Conservation (phyloP, 768 basidiomycete genomes). For the Artomyces pyxidatus region DNA sequence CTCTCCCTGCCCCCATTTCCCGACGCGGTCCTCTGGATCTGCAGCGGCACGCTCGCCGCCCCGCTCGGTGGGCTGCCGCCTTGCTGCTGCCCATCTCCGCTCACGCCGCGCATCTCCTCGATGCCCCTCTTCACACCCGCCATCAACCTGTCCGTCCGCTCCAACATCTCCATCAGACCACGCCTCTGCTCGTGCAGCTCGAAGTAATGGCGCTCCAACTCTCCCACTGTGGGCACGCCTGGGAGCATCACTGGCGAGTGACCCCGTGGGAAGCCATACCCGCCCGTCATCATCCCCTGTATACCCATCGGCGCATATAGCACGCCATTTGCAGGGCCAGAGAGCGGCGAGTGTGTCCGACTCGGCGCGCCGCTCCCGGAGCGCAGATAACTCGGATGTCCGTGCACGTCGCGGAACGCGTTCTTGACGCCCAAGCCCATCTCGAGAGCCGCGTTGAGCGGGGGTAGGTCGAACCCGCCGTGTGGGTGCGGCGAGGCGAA, state of each 20-base stretch:
- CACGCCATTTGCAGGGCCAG: slow-evolving; percentile 35
- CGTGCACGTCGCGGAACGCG: slow-evolving; percentile 7
- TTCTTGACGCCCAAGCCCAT: slow-evolving; percentile 19
- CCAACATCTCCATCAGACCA: slow-evolving; percentile 65
- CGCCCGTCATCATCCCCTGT: slow-evolving; percentile 4
- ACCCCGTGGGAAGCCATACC: slow-evolving; percentile 17
- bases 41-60: slow-evolving; percentile 19
- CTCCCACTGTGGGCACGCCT: slow-evolving; percentile 39
- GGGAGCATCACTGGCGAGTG: slow-evolving; percentile 43
- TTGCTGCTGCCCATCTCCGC: slow-evolving; percentile 11
- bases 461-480: slow-evolving; percentile 57
- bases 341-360: slow-evolving; percentile 62
- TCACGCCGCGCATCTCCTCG: slow-evolving; percentile 56
- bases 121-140: slow-evolving; percentile 62
- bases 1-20: slow-evolving; percentile 20
- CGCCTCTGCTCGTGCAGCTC: slow-evolving; percentile 56
- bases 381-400: slow-evolving; percentile 49
- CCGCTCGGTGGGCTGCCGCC: slow-evolving; percentile 4
- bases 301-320: slow-evolving; percentile 29
- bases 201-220: slow-evolving; percentile 66
- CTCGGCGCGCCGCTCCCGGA: slow-evolving; percentile 57
- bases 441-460: slow-evolving; percentile 31
- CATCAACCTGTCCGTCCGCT: slow-evolving; percentile 69
- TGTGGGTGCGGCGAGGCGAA: slow-evolving; percentile 19
- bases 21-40: slow-evolving; percentile 17